Evolutionary conservation across 23 red algal species (phyloP).

Genomic region (Gracilaria caudata): DNA sequence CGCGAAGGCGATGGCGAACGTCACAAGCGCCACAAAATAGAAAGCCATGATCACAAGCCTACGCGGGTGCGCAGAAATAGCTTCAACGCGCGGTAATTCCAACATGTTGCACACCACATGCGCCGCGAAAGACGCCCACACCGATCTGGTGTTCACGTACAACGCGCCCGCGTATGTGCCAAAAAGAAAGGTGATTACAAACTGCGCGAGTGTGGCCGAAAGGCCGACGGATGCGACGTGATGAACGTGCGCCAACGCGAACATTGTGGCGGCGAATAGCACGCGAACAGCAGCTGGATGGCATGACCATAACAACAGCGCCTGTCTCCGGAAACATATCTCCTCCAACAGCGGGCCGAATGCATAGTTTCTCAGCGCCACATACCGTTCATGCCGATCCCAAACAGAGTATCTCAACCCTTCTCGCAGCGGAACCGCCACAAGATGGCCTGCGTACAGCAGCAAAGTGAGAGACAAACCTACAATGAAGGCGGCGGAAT

Average conservation of each 20-base stretch:
- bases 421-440: constrained; percentile 2
- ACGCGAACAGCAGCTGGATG: constrained; percentile 6
- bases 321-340: constrained; percentile 45
- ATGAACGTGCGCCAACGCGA: constrained; percentile 64
- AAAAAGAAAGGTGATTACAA: constrained; percentile 54
- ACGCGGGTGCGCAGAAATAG: constrained; percentile 28
- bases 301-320: constrained; percentile 42
- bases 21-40: constrained; percentile 8
- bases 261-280: constrained; percentile 33
- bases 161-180: constrained; percentile 45
- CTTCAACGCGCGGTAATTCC: constrained; percentile 48
- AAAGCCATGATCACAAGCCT: constrained; percentile 1
- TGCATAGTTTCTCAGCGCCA: constrained; percentile 55
- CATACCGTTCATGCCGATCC: neutral
- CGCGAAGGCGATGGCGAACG: constrained; percentile 36
- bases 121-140: constrained; percentile 32
- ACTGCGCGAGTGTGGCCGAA: constrained; percentile 1
- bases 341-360: constrained; percentile 57
- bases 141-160: constrained; percentile 36
- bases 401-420: neutral
- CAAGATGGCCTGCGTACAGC: constrained; percentile 56
- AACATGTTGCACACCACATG: constrained; percentile 63
- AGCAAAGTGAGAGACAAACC: constrained; percentile 19
- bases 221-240: constrained; percentile 15
- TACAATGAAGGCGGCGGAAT: constrained; percentile 11